Evolutionary conservation across 2,329 filamentous ascomycete species (phyloP), one percentile per base, ranked within the genome.

Genomic region (Bretziella fagacearum): DNA sequence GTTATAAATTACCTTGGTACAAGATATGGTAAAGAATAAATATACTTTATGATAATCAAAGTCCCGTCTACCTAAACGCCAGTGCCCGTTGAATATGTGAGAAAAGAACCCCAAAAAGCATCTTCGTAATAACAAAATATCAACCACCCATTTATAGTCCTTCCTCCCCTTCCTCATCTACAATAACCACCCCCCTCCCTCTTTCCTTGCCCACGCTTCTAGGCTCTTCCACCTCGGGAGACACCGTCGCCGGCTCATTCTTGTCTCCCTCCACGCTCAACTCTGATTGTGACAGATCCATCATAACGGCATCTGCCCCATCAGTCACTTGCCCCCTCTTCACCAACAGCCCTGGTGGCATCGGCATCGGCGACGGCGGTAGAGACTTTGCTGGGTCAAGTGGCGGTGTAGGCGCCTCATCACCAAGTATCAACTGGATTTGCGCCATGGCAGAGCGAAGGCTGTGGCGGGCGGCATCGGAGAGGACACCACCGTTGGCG

Each of bases 401-500:
- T 5, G 37, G 48, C 7, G 44, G 48, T 8, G 48, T 50, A 3
- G 44, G 44, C 11, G 48, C 44, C 26, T 50, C 48, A 10, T 50
- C 48, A 11, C 29, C 45, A 5, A 51, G 30, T 8, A 44, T 37
- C 5, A 51, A 18, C 15, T 48, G 49, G 27, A 51, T 51, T 8
- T 44, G 45, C 4, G 29, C 18, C 44, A 51, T 41, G 22, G 45
- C 40, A 25, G 65, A 64, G 35, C 66, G 63, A 15, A 76, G 63
- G 44, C 67, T 62, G 29, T 60, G 55, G 49, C 61, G 62, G 53
- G 74, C 70, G 20, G 59, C 56, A 2, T 60, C 55, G 13, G 58
- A 60, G 17, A 75, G 57, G n/a, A 59, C 55, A 17, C 63, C 59
- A 20, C 52, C 49, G 27, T 17, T 52, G 11, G 61, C 59, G 25